A percentile compares a stretch with the other conserved stretches of the same genome.
Evolutionary conservation across 148 eudicot genomes (phyloP).

Genomic region (Vaccinium corymbosum): DNA sequence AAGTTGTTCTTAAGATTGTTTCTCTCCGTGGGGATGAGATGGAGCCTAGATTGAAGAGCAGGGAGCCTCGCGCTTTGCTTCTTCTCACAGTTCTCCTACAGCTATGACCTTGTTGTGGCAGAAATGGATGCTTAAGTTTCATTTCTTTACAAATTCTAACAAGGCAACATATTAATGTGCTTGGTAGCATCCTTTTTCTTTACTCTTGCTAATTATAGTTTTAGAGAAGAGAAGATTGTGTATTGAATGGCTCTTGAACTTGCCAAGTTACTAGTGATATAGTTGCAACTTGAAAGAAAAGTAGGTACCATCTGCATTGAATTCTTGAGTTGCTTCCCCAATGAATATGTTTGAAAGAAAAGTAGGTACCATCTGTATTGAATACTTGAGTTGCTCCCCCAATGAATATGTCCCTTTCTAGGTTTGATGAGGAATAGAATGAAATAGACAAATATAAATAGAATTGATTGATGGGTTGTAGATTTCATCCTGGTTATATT

Average conservation of each 20-base stretch:
- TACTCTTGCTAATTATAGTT: not conserved
- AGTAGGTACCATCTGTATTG: not conserved
- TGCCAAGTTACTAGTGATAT: not conserved
- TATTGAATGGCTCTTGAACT: not conserved
- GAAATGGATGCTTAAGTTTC: constrained; percentile 12
- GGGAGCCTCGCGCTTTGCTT: constrained; percentile 9
- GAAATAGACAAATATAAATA: not conserved
- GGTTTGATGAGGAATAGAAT: not conserved
- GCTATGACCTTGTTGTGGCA: not conserved
- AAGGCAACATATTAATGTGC: constrained; percentile 7
- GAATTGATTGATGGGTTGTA: not conserved
- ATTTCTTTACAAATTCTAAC: not conserved
- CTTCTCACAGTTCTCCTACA: constrained; percentile 6
- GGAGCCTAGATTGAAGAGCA: constrained; percentile 16
- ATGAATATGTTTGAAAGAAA: not conserved
- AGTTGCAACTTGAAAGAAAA: not conserved
- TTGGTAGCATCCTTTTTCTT: not conserved
- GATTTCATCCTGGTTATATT: not conserved
- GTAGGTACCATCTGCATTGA: not conserved
- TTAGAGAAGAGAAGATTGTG: not conserved
- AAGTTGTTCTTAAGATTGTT: not conserved
- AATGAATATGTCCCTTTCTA: not conserved
- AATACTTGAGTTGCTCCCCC: not conserved
- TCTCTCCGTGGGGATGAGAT: not conserved
- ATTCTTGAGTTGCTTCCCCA: not conserved